These are phyloP conservation scores for Talaromyces sp. DNA, from an alignment of 2,329 filamentous ascomycete species.

Conservation along the genomic window DNA sequence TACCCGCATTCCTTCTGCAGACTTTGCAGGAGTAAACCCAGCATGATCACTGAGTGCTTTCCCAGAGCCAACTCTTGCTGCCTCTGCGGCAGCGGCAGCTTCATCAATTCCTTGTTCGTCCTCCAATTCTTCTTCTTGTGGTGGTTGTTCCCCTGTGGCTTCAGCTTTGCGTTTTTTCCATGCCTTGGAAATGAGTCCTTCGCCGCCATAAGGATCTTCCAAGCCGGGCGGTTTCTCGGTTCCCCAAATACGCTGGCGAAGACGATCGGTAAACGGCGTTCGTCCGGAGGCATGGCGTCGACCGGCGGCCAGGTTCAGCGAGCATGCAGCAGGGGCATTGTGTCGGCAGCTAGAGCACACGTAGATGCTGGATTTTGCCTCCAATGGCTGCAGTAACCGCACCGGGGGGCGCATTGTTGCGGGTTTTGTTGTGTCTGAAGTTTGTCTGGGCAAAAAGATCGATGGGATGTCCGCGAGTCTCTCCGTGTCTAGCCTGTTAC, in stretches of 20 bases:
- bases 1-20: not conserved
- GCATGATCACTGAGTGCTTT: not conserved
- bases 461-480: not conserved
- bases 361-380: constrained; percentile 26
- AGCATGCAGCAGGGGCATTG: constrained; percentile 23
- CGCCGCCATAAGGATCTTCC: constrained; percentile 43
- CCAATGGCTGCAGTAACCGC: constrained; percentile 30
- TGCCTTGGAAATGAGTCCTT: constrained; percentile 26
- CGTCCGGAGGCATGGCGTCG: constrained; percentile 30
- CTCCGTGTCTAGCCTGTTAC: not conserved
- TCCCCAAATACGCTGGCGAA: constrained; percentile 46
- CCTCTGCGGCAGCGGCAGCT: not conserved
- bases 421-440: not conserved
- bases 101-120: too few relatives aligned
- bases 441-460: not conserved
- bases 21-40: not conserved
- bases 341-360: constrained; percentile 37
- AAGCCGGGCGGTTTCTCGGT: constrained; percentile 44
- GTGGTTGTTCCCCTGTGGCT: constrained; percentile 18
- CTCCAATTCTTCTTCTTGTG: too few relatives aligned
- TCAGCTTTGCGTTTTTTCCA: constrained; percentile 16
- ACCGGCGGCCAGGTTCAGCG: constrained; percentile 17
- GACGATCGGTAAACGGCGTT: constrained; percentile 37
- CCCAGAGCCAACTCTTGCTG: not conserved
- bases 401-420: constrained; percentile 32